phyloP scores from a whole-genome alignment of 2,329 filamentous ascomycete species.

The Penicillium sp. region DNA sequence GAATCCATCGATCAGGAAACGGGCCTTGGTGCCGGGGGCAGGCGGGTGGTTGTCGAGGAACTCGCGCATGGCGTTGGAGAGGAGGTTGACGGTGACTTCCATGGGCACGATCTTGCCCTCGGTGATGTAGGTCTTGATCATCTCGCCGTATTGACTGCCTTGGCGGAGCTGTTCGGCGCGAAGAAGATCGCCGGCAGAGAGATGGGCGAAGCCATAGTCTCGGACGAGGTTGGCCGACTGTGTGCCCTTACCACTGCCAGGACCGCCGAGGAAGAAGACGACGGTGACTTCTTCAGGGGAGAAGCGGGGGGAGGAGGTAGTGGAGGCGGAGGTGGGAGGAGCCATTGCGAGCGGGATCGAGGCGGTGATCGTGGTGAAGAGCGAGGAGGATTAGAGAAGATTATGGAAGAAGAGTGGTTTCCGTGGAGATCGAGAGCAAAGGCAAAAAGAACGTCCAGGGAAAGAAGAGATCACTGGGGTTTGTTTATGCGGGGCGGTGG shows the following conservation, averaged over 20 bases:
- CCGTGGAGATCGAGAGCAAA: neutral
- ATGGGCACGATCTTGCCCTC: constrained; percentile 97
- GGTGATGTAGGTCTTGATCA: constrained; percentile 91
- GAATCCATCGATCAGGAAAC: constrained; percentile 79
- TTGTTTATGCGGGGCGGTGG: too few relatives aligned
- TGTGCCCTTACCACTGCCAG: constrained; percentile 92
- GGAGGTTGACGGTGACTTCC: constrained; percentile 89
- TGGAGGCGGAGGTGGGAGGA: constrained; percentile 43
- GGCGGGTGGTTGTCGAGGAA: constrained; percentile 49
- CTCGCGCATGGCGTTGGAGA: constrained; percentile 86
- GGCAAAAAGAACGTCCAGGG: neutral
- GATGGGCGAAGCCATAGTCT: constrained; percentile 85
- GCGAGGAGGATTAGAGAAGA: neutral
- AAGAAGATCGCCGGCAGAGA: constrained; percentile 87
- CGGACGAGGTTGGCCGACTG: constrained; percentile 84
- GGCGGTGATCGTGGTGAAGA: neutral
- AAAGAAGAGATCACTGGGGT: too few relatives aligned
- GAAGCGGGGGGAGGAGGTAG: constrained; percentile 63
- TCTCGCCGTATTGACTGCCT: constrained; percentile 80
- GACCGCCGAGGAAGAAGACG: constrained; percentile 91
- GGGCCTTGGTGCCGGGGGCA: constrained; percentile 46
- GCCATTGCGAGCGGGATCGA: constrained; percentile 17
- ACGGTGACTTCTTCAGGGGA: constrained; percentile 76
- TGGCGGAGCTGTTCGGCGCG: constrained; percentile 86
- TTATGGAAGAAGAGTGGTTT: neutral